Evolutionary conservation across 208 protist genomes (phyloP), one percentile per base, ranked within the genome.

Genomic region (Trypanosoma rangeli): DNA sequence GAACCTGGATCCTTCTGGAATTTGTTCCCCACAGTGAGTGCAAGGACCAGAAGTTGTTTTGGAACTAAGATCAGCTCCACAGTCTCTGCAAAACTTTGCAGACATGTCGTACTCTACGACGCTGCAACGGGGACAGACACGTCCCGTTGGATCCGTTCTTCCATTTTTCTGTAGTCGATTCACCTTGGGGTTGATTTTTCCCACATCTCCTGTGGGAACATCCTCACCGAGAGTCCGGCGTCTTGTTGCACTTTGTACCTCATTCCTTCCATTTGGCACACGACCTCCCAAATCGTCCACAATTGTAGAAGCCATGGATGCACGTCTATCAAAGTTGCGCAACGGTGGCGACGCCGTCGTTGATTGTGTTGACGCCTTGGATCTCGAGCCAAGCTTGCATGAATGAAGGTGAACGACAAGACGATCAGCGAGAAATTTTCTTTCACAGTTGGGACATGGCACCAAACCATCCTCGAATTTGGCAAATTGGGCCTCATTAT

Each of bases 401-500:
- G 90, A 96, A 24, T 83, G 79, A 35, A 97, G 74, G 56, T 98
- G 95, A 22, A 98, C 87, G 0, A 86, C 76, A 31, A 98, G 83
- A 24, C 93, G 86, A 44, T 97, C 92, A 13, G 95, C 77, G 49
- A 96, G 70, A 59, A 98, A 98, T 57, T 78, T 89, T 20, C 95
- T 63, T 24, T 76, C 80, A 72, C 95, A 98, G 79, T 97, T 92
- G 4, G 90, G 90, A 74, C 94, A 97, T 20, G 84, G 84, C 44
- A 89, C 87, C n/a, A 97, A 73, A 75, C 90, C 91, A 54, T 80
- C 89, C 29, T 94, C 86, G 61, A 95, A 97, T 63, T 94, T 83
- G 54, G 84, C 73, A 70, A 94, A 96, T 76, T 96, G 91, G 29
- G 83, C 83, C 20, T 94, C 85, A 44, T 91, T 88, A 68, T 95